Conservation (phyloP, 1,139 yeast species). For the Blastobotrys buckinghamii region DNA sequence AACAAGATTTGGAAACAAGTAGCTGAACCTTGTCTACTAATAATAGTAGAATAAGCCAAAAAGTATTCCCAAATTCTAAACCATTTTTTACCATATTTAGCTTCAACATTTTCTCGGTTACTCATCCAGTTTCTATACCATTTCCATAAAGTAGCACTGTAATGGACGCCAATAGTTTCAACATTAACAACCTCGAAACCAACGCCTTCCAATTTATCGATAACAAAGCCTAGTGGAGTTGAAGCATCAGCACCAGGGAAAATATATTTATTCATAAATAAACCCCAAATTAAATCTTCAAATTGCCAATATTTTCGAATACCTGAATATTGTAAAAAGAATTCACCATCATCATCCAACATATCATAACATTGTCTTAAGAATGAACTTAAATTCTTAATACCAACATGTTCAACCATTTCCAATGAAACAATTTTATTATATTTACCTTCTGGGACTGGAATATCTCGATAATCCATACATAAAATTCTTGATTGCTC, state of each 20-base stretch:
- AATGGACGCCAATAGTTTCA: conserved; percentile 89
- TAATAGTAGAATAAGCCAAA: conserved; percentile 73
- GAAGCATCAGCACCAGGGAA: conserved; percentile 99
- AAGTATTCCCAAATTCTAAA: conserved; percentile 92
- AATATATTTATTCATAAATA: conserved; percentile 92
- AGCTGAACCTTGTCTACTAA: conserved; percentile 91
- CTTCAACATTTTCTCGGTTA: conserved; percentile 68
- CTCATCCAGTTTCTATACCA: conserved; percentile 96
- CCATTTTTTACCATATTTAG: conserved; percentile 87
- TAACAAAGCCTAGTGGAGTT: conserved; percentile 82
- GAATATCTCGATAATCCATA: conserved; percentile 88
- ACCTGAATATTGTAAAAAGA: conserved; percentile 86
- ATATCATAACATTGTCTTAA: conserved; percentile 75
- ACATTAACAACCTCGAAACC: conserved; percentile 82
- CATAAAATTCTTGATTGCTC: conserved; percentile 76
- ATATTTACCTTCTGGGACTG: conserved; percentile 61
- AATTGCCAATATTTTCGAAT: conserved; percentile 91
- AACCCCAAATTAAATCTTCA: conserved; percentile 91
- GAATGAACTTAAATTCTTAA: conserved; percentile 72
- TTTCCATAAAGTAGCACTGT: conserved; percentile 86
- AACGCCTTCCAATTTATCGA: conserved; percentile 68
- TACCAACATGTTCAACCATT: conserved; percentile 97
- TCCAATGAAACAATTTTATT: conserved; percentile 87
- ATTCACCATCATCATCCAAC: conserved; percentile 87
- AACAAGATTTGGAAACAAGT: conserved; percentile 86